Evolutionary conservation across 169 alveolate species (phyloP), one percentile per base, ranked within the genome.

Genomic region (Cryptosporidium xiaoi): DNA sequence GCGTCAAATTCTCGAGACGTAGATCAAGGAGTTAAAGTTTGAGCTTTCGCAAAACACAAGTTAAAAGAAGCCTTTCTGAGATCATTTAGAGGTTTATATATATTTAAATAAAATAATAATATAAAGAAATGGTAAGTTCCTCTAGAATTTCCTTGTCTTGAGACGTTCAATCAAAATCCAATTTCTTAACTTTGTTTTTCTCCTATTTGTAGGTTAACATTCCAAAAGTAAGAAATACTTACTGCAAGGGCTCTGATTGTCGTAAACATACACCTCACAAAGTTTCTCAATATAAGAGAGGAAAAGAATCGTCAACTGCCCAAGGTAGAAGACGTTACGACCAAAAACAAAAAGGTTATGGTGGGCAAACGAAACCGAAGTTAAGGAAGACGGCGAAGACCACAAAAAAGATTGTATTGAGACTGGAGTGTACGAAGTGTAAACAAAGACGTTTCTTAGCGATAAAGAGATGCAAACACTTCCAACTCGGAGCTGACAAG

Each of bases 271-370:
- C 94, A 60, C 93, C 91, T 89, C 98, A 95, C 93, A 97, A 97
- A 93, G 99, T 97, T 64, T 93, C 99, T 83, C 98, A 97, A 92
- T 97, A 98, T 96, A 98, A 97, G 96, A 98, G 97, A 84, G 99
- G 99, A 83, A 97, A 97, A 94, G 99, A 97, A 91, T 95, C 99
- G 77, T 85, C 94, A 60, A 94, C 92, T 85, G 98, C 97, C 51
- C 98, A 97, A 94, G 99, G 99, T 90, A 96, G 97, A 93, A 93
- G 99, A 83, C 97, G 99, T 90, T 98, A 98, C 95, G 99, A 98
- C 95, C 95, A 93, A 95, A 98, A 98, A 94, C 99, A 98, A 94
- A 95, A 95, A 51, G 99, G 99, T 82, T 98, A 96, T 91, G 99
- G 99, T 60, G 99, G 99, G 36, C 99, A 98, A 91, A 97, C 99